Evolutionary conservation across 2,329 filamentous ascomycete species (phyloP).

Genomic region (Talaromyces albobiverticillius): DNA sequence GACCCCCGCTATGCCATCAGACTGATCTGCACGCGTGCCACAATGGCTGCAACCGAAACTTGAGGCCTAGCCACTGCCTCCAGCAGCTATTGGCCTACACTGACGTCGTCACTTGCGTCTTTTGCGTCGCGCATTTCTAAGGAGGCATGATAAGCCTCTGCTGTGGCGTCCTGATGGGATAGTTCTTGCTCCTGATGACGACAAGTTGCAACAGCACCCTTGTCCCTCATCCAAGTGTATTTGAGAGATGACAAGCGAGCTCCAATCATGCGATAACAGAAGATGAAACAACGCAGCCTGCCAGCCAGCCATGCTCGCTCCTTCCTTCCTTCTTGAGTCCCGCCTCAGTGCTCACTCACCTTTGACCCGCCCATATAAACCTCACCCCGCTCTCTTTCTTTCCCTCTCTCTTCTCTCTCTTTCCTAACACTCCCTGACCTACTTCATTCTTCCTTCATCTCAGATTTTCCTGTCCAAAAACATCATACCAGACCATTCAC

Average conservation of each 20-base stretch:
- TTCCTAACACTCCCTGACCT: neutral
- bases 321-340: neutral
- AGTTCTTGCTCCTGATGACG: conserved; percentile 1
- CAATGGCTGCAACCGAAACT: neutral
- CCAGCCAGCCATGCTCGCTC: conserved; percentile 5
- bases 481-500: neutral
- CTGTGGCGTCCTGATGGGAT: neutral
- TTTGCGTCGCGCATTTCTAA: neutral
- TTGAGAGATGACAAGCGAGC: too few species aligned
- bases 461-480: neutral
- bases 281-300: neutral
- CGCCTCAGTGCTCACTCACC: neutral
- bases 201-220: conserved; percentile 1
- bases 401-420: neutral
- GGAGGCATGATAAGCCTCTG: conserved; percentile 4
- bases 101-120: conserved; percentile 1
- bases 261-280: neutral
- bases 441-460: neutral
- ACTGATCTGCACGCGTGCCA: conserved; percentile 6
- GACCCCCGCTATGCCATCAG: too few species aligned
- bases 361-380: conserved; percentile 4
- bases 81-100: neutral
- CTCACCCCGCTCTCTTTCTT: neutral
- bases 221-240: too few species aligned
- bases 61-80: neutral